Percentiles rank a stretch among this genome's conserved stretches.
phyloP scores from a whole-genome alignment of 306 rosid species.

The Ziziphus jujuba region DNA sequence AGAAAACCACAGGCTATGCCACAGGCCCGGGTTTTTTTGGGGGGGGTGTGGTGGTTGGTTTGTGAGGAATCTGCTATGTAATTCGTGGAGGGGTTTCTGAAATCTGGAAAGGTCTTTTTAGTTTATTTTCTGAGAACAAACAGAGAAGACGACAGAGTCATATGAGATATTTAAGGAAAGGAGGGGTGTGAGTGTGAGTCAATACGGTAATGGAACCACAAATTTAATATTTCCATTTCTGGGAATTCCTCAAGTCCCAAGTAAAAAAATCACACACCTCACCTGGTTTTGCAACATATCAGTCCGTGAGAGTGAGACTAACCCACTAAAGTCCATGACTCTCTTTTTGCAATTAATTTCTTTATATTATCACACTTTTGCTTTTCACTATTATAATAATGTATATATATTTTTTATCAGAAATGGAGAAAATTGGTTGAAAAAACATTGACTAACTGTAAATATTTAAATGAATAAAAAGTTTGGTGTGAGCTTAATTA shows the following conservation, averaged over 20 bases:
- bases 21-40: too few species aligned
- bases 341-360: slow-evolving; percentile 35
- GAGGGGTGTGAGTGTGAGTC: slow-evolving; percentile 5
- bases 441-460: background rate
- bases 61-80: slow-evolving; percentile 42
- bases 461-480: background rate
- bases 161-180: slow-evolving; percentile 39
- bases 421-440: background rate
- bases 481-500: background rate
- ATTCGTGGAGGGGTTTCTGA: slow-evolving; percentile 17
- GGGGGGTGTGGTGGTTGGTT: background rate
- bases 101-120: slow-evolving; percentile 4
- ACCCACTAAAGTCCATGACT: slow-evolving; percentile 35
- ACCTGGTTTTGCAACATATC: slow-evolving; percentile 36
- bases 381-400: background rate
- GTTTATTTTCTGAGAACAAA: slow-evolving; percentile 26
- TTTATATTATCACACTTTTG: background rate
- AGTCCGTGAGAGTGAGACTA: slow-evolving; percentile 24
- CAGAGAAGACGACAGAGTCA: slow-evolving; percentile 35
- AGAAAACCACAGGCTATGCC: slow-evolving; percentile 36
- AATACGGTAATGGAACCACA: slow-evolving; percentile 16
- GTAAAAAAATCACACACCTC: slow-evolving; percentile 29
- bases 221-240: slow-evolving; percentile 38
- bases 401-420: background rate
- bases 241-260: slow-evolving; percentile 47